These are phyloP conservation scores for Gremmenia infestans DNA, from an alignment of 2,329 filamentous ascomycete genomes.

Conservation along the genomic window DNA sequence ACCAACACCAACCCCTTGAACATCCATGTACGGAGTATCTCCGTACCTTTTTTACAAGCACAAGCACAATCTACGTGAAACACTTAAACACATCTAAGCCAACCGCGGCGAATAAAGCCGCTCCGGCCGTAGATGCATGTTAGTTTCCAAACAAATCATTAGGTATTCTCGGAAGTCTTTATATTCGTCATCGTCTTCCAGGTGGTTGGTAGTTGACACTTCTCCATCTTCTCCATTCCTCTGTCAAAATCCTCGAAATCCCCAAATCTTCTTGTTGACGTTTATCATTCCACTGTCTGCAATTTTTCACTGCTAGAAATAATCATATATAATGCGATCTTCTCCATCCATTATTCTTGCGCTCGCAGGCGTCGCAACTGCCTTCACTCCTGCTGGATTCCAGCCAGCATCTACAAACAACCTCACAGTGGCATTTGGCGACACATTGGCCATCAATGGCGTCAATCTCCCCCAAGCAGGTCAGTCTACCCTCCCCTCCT, in stretches of 20 bases:
- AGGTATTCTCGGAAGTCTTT: not conserved
- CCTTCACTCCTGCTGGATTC: constrained; percentile 26
- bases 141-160: constrained; percentile 18
- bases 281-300: not conserved
- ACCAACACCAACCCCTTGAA: not conserved
- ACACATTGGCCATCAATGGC: constrained; percentile 23
- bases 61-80: not conserved
- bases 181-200: constrained; percentile 10
- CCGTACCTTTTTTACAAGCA: no score
- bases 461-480: constrained; percentile 21
- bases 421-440: constrained; percentile 24
- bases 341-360: constrained; percentile 18
- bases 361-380: constrained; percentile 23
- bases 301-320: not conserved
- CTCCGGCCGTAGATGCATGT: constrained; percentile 7
- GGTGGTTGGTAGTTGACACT: constrained; percentile 11
- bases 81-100: constrained; percentile 15
- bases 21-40: not conserved
- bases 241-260: not conserved
- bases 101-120: constrained; percentile 4
- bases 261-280: not conserved
- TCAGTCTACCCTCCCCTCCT: not conserved
- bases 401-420: constrained; percentile 20
- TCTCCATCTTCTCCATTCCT: not conserved
- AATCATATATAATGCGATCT: constrained; percentile 18